phyloP scores from a whole-genome alignment of 331 rosid genomes.

The Quercus tomentella region DNA sequence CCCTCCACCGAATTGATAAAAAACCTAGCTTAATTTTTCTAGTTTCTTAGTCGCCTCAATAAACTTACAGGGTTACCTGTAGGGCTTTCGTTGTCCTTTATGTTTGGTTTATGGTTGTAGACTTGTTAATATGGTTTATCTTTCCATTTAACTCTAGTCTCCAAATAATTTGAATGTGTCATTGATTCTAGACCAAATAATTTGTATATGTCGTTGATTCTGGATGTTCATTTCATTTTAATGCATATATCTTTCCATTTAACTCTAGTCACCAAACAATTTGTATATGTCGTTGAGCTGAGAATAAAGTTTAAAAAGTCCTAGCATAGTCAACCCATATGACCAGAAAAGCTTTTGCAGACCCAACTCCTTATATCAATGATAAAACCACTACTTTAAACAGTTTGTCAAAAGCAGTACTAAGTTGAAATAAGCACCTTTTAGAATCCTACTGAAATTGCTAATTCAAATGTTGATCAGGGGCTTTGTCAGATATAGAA shows the following conservation, averaged over 20 bases:
- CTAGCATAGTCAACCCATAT: too few species aligned
- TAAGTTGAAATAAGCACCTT: not conserved
- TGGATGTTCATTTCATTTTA: too few species aligned
- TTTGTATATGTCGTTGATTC: too few species aligned
- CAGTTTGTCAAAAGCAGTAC: not conserved
- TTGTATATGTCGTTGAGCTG: not conserved
- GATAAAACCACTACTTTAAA: not conserved
- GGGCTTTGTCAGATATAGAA: not conserved
- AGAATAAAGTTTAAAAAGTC: not conserved
- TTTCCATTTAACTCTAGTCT: too few species aligned
- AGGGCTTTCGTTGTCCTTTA: too few species aligned
- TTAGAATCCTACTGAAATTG: not conserved
- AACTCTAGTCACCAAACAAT: too few species aligned
- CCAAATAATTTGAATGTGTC: too few species aligned
- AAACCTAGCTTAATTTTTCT: not conserved
- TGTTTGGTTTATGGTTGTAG: too few species aligned
- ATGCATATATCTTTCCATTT: too few species aligned
- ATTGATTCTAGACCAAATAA: too few species aligned
- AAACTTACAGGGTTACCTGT: too few species aligned
- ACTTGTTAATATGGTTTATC: too few species aligned
- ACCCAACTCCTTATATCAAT: not conserved
- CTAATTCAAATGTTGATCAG: not conserved
- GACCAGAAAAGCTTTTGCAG: not conserved
- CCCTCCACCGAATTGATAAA: constrained; percentile 56
- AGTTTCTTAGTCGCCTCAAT: not conserved